A percentile compares a stretch with the other conserved stretches of the same genome.
These are phyloP conservation scores for Globisporangium viniferum DNA, from an alignment of 352 stramenopile genomes.

Conservation along the genomic window DNA sequence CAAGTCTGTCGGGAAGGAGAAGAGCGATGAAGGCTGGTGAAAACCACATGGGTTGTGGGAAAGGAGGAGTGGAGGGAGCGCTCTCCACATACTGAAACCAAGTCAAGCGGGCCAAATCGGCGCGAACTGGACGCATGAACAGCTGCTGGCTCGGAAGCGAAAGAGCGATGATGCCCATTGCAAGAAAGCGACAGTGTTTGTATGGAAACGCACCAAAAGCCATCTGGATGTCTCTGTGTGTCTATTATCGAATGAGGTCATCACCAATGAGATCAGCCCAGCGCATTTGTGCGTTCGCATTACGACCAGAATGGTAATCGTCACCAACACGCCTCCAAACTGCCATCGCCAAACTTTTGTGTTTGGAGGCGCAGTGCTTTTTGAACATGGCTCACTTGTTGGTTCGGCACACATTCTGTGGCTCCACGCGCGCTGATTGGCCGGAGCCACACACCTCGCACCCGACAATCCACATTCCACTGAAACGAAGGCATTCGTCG, in stretches of 20 bases:
- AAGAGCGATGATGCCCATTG: background rate
- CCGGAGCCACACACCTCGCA: background rate
- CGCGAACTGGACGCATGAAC: background rate
- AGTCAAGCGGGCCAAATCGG: background rate
- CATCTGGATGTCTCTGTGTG: background rate
- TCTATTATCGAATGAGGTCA: background rate
- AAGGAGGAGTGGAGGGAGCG: background rate
- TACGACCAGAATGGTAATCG: background rate
- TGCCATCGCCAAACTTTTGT: background rate
- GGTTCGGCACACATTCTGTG: background rate
- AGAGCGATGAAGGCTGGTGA: background rate
- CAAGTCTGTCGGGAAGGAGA: background rate
- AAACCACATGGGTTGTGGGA: background rate
- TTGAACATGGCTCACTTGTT: background rate
- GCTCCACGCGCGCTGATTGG: slow-evolving; percentile 1
- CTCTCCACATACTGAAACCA: background rate
- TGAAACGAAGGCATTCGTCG: background rate
- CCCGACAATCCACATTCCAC: slow-evolving; percentile 4
- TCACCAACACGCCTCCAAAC: background rate
- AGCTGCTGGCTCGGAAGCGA: background rate
- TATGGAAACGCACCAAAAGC: background rate
- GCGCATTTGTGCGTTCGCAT: background rate
- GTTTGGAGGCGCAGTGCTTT: background rate
- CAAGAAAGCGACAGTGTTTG: background rate
- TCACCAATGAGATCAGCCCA: background rate